Evolutionary conservation across 768 basidiomycete genomes (phyloP), one percentile per base, ranked within the genome.

Genomic region (Tephrocybe sp.): DNA sequence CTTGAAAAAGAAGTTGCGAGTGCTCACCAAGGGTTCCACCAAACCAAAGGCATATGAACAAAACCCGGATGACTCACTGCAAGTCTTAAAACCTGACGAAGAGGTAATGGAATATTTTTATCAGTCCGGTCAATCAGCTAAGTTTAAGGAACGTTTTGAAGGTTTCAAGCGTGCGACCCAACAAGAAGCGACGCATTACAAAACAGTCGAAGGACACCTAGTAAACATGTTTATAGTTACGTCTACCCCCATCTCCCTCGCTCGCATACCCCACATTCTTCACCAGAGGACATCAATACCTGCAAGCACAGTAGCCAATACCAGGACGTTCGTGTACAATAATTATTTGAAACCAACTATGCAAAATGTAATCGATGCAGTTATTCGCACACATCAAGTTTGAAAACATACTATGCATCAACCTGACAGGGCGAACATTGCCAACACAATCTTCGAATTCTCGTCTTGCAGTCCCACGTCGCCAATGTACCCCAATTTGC

Each of bases 401-500:
- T n/a, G n/a, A n/a, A n/a, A n/a, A n/a, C n/a, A n/a, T n/a, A n/a
- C n/a, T n/a, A n/a, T n/a, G n/a, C 34, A 23, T 43, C 29, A 48
- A 15, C 25, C 24, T 16, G 33, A 27, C 37, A 69, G 44, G 7
- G 59, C 64, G 22, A 70, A 54, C 66, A 73, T 65, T n/a, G 64
- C 63, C 29, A 70, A 58, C 15, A 70, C 30, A 31, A 66, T 56
- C 4, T 54, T 60, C 11, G 61, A 63, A 18, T 60, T 58, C 27
- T 62, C 62, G 8, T 49, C 46, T 21, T 63, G 64, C 13, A 61
- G 58, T 40, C 62, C 63, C 34, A 68, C 61, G 47, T 70, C 68
- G 3, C 69, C 70, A 38, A 71, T 62, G 41, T 67, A 73, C 0
- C 69, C 69, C 1, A 73, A 30, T 25, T 48, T 51, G 3, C 71